Conservation (phyloP, 2,329 filamentous ascomycete genomes). For the Neonectria coccinea region DNA sequence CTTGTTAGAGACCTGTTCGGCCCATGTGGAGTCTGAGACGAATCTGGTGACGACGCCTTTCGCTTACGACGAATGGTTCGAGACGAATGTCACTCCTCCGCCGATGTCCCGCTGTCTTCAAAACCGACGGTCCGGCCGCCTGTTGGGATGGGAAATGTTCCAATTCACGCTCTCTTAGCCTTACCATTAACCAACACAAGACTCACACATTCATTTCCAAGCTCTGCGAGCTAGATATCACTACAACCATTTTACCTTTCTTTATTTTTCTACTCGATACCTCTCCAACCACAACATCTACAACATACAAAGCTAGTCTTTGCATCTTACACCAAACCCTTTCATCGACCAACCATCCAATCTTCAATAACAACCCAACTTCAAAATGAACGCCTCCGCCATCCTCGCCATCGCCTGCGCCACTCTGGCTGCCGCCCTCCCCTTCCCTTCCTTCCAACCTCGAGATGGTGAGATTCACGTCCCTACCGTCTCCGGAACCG, state of each 20-base stretch:
- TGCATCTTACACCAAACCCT: not conserved
- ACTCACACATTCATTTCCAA: not conserved
- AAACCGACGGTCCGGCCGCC: not conserved
- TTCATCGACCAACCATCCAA: not conserved
- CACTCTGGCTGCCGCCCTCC: conserved; percentile 15
- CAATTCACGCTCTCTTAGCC: too few relatives aligned
- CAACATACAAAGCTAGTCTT: not conserved
- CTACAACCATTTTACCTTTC: not conserved
- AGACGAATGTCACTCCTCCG: not conserved
- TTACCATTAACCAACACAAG: not conserved
- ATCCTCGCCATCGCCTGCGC: conserved; percentile 18
- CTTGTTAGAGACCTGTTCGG: conserved; percentile 1
- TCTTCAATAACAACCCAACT: not conserved
- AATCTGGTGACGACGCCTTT: conserved; percentile 1
- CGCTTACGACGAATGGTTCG: conserved; percentile 4
- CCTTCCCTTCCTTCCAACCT: conserved; percentile 18
- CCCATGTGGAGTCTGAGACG: not conserved
- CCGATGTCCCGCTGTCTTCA: not conserved
- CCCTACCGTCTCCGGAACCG: conserved; percentile 19
- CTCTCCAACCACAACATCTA: not conserved
- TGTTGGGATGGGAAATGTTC: not conserved
- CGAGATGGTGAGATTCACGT: conserved; percentile 8
- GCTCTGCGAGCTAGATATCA: not conserved
- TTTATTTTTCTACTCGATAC: not conserved
- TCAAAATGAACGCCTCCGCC: conserved; percentile 26